phyloP scores from a whole-genome alignment of 2,329 filamentous ascomycete species.

The Sarocladiaceae sp. region DNA sequence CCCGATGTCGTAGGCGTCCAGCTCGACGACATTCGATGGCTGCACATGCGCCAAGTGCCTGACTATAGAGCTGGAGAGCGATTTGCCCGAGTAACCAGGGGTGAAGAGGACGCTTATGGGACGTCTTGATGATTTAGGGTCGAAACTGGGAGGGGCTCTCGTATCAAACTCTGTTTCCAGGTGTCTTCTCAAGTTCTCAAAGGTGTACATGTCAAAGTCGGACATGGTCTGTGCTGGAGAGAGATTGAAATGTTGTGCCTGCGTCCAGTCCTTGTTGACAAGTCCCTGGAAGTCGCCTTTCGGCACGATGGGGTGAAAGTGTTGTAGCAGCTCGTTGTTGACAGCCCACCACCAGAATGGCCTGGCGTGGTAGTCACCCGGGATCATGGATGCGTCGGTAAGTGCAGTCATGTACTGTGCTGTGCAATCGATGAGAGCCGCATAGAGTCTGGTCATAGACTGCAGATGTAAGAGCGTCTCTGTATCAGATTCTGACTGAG shows the following conservation, averaged over 20 bases:
- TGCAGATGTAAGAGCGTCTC: not conserved
- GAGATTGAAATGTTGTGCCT: constrained; percentile 25
- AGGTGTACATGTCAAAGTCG: constrained; percentile 20
- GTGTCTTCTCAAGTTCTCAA: constrained; percentile 26
- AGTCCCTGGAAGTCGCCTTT: not conserved
- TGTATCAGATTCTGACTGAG: not conserved
- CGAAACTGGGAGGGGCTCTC: constrained; percentile 21
- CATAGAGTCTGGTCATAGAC: not conserved
- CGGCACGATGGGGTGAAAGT: not conserved
- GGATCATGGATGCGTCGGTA: not conserved
- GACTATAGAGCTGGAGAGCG: constrained; percentile 44
- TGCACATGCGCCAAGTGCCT: constrained; percentile 55
- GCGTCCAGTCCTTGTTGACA: constrained; percentile 17
- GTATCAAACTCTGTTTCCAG: constrained; percentile 23
- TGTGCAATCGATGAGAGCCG: not conserved
- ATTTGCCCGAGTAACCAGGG: constrained; percentile 31
- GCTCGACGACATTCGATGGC: constrained; percentile 58
- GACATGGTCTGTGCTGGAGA: constrained; percentile 28
- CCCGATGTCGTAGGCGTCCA: constrained; percentile 65
- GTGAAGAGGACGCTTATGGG: constrained; percentile 32
- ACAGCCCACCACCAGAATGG: constrained; percentile 37
- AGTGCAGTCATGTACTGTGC: not conserved
- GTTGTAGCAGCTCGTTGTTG: constrained; percentile 14
- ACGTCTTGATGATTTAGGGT: constrained; percentile 27
- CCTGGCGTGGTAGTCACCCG: constrained; percentile 21